phyloP scores from a whole-genome alignment of 2,329 filamentous ascomycete species.

The Phialophora tarda region DNA sequence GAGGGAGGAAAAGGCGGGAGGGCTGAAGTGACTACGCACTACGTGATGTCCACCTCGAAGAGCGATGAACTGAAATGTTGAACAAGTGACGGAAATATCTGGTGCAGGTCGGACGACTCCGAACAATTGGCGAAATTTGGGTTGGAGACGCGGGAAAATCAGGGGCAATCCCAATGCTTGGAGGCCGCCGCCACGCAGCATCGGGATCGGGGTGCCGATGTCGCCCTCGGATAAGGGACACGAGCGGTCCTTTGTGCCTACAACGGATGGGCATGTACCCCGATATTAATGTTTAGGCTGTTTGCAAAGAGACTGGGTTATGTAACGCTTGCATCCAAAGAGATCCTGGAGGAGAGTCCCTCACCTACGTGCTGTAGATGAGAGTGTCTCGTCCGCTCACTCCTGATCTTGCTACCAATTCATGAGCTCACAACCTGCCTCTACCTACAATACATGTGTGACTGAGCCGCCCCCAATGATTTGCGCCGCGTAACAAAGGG shows the following conservation, averaged over 20 bases:
- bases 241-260: too few species aligned
- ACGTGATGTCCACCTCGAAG: background rate
- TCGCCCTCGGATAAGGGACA: conserved; percentile 13
- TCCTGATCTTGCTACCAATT: background rate
- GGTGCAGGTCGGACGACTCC: conserved; percentile 7
- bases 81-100: conserved; percentile 3
- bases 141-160: conserved; percentile 24
- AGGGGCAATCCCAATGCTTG: conserved; percentile 3
- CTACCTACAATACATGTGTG: conserved; percentile 11
- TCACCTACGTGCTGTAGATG: background rate
- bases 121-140: background rate
- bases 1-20: background rate
- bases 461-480: background rate
- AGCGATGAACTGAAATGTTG: background rate
- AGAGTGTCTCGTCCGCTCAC: background rate
- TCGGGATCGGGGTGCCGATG: background rate
- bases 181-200: background rate
- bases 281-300: background rate
- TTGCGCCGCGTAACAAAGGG: conserved; percentile 11
- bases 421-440: background rate
- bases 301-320: background rate
- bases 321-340: conserved; percentile 2
- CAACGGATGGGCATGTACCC: background rate
- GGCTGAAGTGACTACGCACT: background rate
- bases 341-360: background rate